Evolutionary conservation across 164 flowering plant species (phyloP), one percentile per base, ranked within the genome.

Genomic region (Taxillus chinensis): DNA sequence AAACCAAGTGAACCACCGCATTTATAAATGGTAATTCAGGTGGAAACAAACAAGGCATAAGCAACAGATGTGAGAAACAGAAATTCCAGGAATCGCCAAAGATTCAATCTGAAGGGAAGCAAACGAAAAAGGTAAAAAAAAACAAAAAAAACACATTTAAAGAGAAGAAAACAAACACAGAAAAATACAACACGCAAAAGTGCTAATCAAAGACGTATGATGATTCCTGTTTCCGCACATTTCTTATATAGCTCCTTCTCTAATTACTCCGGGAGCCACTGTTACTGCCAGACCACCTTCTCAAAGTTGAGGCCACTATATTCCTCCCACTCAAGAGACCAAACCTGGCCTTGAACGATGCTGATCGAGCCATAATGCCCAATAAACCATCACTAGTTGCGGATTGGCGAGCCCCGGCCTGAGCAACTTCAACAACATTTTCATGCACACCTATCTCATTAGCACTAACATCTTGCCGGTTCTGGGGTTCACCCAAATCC

Each of bases 281-380:
- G 45, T 65, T 73, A 61, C 75, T 70, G 69, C 76, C 70, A 41
- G 85, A 73, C 84, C 86, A 85, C 67, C 83, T 82, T 68, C 82
- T 78, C 70, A 85, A 69, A 37, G 89, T 82, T 76, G 77, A 80
- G 41, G 82, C 82, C 62, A 83, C 78, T 13, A 87, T 70, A 67
- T 69, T 76, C 75, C 79, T 77, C 55, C 90, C 82, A n/a, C 75
- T 71, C 53, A 80, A 70, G 41, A 78, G 55, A 43, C 84, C 78
- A 42, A 85, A 69, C 72, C 85, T 85, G 7, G 82, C 66, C 75
- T 78, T 85, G 55, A 83, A 72, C 8, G 78, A 70, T 0, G 74
- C 60, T 2, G 86, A 75, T 58, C 95, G 75, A 14, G 73, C 70
- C 40, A 63, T 64, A 59, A 80, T 76, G 62, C 77, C 74, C 0